A percentile compares a stretch with the other conserved stretches of the same genome.
Conservation (phyloP, 1,139 yeast species). For the Lodderomyces pseudojiufengensis region DNA sequence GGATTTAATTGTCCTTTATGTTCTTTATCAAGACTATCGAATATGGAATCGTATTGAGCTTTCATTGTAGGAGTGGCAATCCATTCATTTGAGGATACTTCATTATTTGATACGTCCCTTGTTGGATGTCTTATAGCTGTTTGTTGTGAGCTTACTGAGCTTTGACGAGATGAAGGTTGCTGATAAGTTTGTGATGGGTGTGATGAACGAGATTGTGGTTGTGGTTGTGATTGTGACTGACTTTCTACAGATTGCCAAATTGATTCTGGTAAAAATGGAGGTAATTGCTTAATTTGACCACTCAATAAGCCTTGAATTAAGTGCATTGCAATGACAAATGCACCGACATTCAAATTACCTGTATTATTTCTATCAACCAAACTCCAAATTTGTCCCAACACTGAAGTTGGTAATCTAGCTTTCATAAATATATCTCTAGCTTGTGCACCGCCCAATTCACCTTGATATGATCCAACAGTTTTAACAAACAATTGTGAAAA, state of each 20-base stretch:
- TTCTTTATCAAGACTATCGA: slow-evolving; percentile 68
- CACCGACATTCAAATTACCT: slow-evolving; percentile 69
- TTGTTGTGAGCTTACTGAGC: slow-evolving; percentile 49
- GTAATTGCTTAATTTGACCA: slow-evolving; percentile 65
- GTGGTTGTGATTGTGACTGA: slow-evolving; percentile 5
- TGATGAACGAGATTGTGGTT: slow-evolving; percentile 9
- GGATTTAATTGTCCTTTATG: slow-evolving; percentile 65
- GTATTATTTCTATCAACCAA: slow-evolving; percentile 72
- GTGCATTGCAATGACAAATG: slow-evolving; percentile 93
- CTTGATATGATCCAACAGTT: slow-evolving; percentile 54
- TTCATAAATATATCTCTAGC: slow-evolving; percentile 86
- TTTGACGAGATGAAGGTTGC: slow-evolving; percentile 24
- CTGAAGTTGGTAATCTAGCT: slow-evolving; percentile 73
- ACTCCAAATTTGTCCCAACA: slow-evolving; percentile 85
- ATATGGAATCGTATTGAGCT: slow-evolving; percentile 74
- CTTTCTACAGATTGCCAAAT: slow-evolving; percentile 56
- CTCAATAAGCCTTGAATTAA: slow-evolving; percentile 77
- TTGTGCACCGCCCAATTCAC: slow-evolving; percentile 59
- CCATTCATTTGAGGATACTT: slow-evolving; percentile 50
- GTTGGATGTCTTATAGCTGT: slow-evolving; percentile 36
- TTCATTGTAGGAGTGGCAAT: slow-evolving; percentile 62
- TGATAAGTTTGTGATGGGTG: slow-evolving; percentile 10
- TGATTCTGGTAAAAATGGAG: slow-evolving; percentile 63
- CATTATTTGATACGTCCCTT: slow-evolving; percentile 6
- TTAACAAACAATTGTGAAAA: slow-evolving; percentile 73